phyloP scores from a whole-genome alignment of 768 basidiomycete species.

The Suillus subalutaceus region DNA sequence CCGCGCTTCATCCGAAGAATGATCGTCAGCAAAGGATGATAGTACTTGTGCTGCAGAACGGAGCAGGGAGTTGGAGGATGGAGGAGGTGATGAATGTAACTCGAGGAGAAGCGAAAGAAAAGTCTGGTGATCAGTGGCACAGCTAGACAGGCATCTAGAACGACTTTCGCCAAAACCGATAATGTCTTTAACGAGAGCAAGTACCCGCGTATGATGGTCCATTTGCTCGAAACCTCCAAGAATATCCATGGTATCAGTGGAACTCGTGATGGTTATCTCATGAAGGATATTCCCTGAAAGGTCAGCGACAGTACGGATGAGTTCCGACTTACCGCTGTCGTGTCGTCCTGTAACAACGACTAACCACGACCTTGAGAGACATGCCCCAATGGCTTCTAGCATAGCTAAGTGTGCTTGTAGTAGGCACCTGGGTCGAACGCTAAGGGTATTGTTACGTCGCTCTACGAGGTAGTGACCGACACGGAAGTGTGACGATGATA shows the following conservation, averaged over 20 bases:
- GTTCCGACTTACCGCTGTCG: slow-evolving; percentile 77
- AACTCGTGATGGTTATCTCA: slow-evolving; percentile 80
- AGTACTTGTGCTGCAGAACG: slow-evolving; percentile 32
- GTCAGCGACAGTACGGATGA: slow-evolving; percentile 71
- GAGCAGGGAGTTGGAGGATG: slow-evolving; percentile 26
- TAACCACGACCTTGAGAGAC: slow-evolving; percentile 79
- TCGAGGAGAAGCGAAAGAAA: slow-evolving; percentile 18
- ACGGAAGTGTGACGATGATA: slow-evolving; percentile 54
- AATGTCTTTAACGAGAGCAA: slow-evolving; percentile 43
- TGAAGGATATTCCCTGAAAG: slow-evolving; percentile 67
- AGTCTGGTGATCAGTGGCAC: slow-evolving; percentile 21
- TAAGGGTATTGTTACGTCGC: slow-evolving; percentile 35
- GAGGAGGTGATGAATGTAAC: slow-evolving; percentile 19
- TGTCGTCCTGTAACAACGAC: slow-evolving; percentile 82
- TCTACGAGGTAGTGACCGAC: slow-evolving; percentile 61
- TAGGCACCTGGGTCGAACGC: slow-evolving; percentile 49
- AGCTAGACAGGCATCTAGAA: slow-evolving; percentile 37
- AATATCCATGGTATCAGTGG: slow-evolving; percentile 92
- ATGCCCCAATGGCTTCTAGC: slow-evolving; percentile 76
- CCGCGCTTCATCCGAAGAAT: slow-evolving; percentile 8
- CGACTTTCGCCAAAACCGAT: slow-evolving; percentile 41
- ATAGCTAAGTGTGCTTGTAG: slow-evolving; percentile 65
- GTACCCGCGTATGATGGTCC: slow-evolving; percentile 49
- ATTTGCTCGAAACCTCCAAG: slow-evolving; percentile 96
- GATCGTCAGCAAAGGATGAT: slow-evolving; percentile 14